These are phyloP conservation scores for Stagonosporopsis cucurbitacearum DNA, from an alignment of 2,329 filamentous ascomycete genomes.

Conservation along the genomic window DNA sequence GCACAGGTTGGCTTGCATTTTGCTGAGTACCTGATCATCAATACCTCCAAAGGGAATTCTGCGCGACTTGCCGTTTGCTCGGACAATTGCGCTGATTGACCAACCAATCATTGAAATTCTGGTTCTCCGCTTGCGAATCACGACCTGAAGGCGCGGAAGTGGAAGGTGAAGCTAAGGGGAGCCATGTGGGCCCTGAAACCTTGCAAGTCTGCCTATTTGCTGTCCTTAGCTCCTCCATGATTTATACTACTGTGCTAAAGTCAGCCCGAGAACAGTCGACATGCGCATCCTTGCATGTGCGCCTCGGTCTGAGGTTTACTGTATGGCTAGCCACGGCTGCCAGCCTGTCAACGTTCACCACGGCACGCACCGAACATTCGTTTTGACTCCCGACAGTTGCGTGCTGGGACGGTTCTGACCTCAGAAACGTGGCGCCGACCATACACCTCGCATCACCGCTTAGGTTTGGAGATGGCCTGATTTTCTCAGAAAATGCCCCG, in stretches of 20 bases:
- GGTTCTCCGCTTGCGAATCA: conserved; percentile 1
- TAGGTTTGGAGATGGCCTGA: neutral
- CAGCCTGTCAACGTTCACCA: neutral
- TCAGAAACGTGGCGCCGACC: neutral
- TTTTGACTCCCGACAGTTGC: neutral
- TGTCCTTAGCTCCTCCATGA: too few species aligned
- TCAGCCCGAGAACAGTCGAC: neutral
- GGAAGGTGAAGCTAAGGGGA: conserved; percentile 11
- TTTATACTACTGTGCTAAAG: conserved; percentile 1
- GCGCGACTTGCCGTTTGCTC: conserved; percentile 2
- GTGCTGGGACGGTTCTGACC: neutral
- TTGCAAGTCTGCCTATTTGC: conserved; percentile 1
- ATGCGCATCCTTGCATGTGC: neutral
- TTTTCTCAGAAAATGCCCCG: neutral
- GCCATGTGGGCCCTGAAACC: conserved; percentile 7
- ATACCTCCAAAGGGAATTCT: neutral
- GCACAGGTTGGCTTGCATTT: neutral
- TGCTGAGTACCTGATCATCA: conserved; percentile 2
- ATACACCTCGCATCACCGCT: neutral
- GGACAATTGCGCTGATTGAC: neutral
- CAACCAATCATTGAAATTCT: neutral
- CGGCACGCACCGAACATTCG: neutral
- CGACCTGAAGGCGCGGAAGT: conserved; percentile 9
- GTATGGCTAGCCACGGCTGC: neutral
- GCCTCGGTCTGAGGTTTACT: neutral